Percentiles rank a stretch among this genome's conserved stretches.
Evolutionary conservation across 2,329 filamentous ascomycete genomes (phyloP).

Genomic region (Fusarium clavum): DNA sequence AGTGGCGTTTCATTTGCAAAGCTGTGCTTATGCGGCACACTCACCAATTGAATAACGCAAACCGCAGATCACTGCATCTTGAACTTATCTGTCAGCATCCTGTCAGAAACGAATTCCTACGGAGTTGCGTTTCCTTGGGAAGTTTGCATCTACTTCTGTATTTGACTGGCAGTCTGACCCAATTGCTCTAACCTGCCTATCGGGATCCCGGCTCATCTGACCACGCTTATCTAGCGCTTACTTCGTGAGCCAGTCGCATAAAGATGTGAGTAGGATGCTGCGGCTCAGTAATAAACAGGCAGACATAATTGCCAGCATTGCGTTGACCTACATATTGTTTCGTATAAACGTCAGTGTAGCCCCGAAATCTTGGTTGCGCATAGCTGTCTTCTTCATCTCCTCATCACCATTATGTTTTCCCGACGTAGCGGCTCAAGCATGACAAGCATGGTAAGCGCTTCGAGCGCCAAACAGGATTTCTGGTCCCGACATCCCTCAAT

Average conservation of each 20-base stretch:
- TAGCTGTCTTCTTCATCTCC: not conserved
- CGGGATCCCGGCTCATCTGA: not conserved
- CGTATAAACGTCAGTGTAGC: not conserved
- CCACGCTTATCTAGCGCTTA: not conserved
- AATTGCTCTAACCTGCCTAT: too few relatives aligned
- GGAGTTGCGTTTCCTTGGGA: rapidly evolving
- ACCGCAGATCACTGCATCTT: not conserved
- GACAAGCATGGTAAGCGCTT: not conserved
- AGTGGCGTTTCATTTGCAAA: not conserved
- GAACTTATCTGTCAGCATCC: not conserved
- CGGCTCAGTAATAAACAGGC: not conserved
- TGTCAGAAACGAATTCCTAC: not conserved
- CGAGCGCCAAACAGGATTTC: not conserved
- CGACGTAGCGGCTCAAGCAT: not conserved
- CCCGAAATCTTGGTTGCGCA: too few relatives aligned
- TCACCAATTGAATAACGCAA: not conserved
- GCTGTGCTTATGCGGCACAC: not conserved
- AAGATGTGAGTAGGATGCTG: not conserved
- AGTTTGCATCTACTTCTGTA: rapidly evolving
- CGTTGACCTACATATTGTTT: rapidly evolving
- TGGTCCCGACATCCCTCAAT: not conserved
- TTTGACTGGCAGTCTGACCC: not conserved
- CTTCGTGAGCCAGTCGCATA: not conserved
- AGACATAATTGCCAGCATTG: not conserved
- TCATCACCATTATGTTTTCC: not conserved